phyloP scores from a whole-genome alignment of 352 stramenopile genomes.

The Phytophthora crassamura region DNA sequence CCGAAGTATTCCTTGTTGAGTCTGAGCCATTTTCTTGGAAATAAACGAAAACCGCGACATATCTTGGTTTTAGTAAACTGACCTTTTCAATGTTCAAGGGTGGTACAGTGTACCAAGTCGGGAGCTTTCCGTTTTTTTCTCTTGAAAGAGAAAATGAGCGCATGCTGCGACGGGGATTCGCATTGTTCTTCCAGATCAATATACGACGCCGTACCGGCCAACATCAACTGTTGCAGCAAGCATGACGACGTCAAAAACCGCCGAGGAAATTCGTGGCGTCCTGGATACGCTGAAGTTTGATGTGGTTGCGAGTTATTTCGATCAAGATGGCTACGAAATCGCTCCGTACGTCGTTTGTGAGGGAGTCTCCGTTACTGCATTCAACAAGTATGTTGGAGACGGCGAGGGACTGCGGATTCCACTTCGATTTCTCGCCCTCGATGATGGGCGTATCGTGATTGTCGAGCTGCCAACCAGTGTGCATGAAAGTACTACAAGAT shows the following conservation, averaged over 20 bases:
- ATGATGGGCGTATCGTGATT: conserved; percentile 20
- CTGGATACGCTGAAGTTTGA: background rate
- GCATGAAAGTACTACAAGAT: conserved; percentile 13
- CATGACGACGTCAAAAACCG: conserved; percentile 1
- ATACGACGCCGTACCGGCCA: background rate
- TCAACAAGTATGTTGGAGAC: conserved; percentile 11
- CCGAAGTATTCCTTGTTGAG: no score
- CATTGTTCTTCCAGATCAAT: background rate
- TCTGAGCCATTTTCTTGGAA: no score
- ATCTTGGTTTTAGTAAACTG: no score
- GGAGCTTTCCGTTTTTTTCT: no score
- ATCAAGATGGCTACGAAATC: background rate
- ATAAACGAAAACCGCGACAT: no score
- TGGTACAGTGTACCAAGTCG: no score
- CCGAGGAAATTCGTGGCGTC: background rate
- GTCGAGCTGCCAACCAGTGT: conserved; percentile 14
- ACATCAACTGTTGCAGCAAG: background rate
- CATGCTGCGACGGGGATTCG: background rate
- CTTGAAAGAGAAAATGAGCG: no score
- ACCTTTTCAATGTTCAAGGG: no score
- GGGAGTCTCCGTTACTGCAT: no score
- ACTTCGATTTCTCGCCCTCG: conserved; percentile 20
- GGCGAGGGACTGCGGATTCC: conserved; percentile 17
- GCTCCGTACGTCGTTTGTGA: background rate
- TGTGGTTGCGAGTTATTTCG: conserved; percentile 1